These are phyloP conservation scores for Plasmodium knowlesi DNA, from an alignment of 169 alveolate genomes.

Conservation along the genomic window DNA sequence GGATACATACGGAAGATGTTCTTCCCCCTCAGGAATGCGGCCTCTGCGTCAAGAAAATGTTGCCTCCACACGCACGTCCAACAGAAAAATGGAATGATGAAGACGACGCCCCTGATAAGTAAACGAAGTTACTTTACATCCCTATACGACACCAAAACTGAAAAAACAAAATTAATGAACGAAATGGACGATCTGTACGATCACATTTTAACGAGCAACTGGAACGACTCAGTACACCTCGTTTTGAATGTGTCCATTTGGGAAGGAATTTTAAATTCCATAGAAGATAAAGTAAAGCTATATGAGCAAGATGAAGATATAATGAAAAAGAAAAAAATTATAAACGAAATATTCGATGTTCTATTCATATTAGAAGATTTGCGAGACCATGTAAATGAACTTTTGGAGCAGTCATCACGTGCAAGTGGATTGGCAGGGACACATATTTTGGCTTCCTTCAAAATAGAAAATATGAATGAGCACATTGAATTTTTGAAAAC, in stretches of 20 bases:
- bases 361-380: constrained; percentile 72
- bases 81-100: background rate
- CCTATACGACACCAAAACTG: constrained; percentile 32
- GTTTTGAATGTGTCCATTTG: constrained; percentile 66
- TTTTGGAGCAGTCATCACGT: constrained; percentile 69
- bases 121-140: constrained; percentile 44
- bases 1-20: background rate
- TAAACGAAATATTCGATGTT: constrained; percentile 53
- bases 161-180: constrained; percentile 7
- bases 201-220: constrained; percentile 52
- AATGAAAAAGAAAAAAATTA: constrained; percentile 18
- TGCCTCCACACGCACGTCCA: background rate
- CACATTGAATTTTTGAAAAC: constrained; percentile 57
- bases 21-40: background rate
- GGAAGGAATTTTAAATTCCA: constrained; percentile 61
- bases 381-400: constrained; percentile 74
- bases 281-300: constrained; percentile 62
- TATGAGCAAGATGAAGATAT: constrained; percentile 37
- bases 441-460: constrained; percentile 32
- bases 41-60: background rate
- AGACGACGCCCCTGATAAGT: background rate
- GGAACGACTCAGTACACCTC: constrained; percentile 66
- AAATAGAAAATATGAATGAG: constrained; percentile 50
- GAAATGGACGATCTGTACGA: constrained; percentile 51
- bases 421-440: constrained; percentile 71